Conservation (phyloP, 2,329 filamentous ascomycete species). For the Stagonosporopsis cucurbitacearum region DNA sequence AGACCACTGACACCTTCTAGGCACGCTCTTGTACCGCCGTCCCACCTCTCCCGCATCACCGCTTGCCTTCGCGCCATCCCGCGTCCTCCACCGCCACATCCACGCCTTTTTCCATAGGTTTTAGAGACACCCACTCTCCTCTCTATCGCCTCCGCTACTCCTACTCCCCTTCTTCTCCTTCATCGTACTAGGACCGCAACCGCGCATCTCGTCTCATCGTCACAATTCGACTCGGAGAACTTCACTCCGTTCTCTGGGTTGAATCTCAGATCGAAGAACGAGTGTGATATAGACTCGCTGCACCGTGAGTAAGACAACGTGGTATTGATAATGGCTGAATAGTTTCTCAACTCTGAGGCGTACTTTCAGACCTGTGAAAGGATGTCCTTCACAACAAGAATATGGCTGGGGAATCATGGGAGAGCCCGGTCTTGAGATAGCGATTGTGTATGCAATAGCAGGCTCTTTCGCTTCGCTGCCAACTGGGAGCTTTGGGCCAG, state of each 20-base stretch:
- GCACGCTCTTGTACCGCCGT: not conserved
- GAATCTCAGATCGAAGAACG: not conserved
- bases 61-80: not conserved
- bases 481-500: too few relatives aligned
- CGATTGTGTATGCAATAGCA: not conserved
- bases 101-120: not conserved
- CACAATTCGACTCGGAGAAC: not conserved
- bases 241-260: not conserved
- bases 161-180: not conserved
- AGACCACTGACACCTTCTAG: not conserved
- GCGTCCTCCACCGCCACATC: too few relatives aligned
- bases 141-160: not conserved
- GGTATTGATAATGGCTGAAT: not conserved
- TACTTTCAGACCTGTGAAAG: conserved; percentile 7
- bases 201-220: not conserved
- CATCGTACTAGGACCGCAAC: not conserved
- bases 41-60: not conserved
- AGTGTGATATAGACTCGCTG: too few relatives aligned
- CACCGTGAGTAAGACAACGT: not conserved
- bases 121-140: not conserved
- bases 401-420: not conserved
- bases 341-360: conserved; percentile 3
- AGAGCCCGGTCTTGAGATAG: not conserved
- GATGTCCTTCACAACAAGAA: conserved; percentile 7
- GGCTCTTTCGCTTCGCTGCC: too few relatives aligned